Evolutionary conservation across 2,329 filamentous ascomycete genomes (phyloP).

Genomic region (Talaromyces atroroseus): DNA sequence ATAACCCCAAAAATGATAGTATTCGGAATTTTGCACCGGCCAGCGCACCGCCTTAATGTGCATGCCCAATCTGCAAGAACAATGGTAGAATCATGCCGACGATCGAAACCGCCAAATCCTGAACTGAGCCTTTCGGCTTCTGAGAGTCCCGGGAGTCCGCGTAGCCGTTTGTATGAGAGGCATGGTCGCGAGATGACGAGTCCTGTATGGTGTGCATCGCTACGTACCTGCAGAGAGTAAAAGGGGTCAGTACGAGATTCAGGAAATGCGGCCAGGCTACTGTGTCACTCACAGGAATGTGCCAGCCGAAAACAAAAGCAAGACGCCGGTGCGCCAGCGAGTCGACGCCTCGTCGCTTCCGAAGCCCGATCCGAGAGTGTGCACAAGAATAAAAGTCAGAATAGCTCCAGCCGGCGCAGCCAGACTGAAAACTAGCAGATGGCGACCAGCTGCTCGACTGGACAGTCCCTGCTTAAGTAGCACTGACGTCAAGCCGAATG

Average conservation of each 20-base stretch:
- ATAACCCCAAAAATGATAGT: background rate
- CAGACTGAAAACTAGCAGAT: conserved; percentile 84
- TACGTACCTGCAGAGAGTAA: conserved; percentile 62
- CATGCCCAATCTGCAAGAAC: conserved; percentile 45
- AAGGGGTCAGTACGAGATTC: conserved; percentile 11
- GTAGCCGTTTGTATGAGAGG: conserved; percentile 38
- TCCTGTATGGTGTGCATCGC: conserved; percentile 99
- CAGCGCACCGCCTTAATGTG: conserved; percentile 28
- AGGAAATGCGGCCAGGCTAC: background rate
- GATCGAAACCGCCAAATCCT: conserved; percentile 42
- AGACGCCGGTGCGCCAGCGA: conserved; percentile 85
- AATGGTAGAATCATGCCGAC: conserved; percentile 44
- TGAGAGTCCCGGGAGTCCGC: conserved; percentile 34
- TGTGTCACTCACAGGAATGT: conserved; percentile 74
- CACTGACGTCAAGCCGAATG: conserved; percentile 88
- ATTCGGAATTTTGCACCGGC: background rate
- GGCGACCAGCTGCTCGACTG: conserved; percentile 75
- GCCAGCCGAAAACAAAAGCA: conserved; percentile 89
- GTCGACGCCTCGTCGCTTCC: conserved; percentile 53
- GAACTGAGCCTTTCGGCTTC: conserved; percentile 36
- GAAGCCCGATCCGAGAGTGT: conserved; percentile 57
- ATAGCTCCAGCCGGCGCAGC: conserved; percentile 84
- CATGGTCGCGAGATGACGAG: conserved; percentile 23
- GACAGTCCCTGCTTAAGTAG: conserved; percentile 85
- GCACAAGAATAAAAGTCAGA: conserved; percentile 73